Conservation (phyloP, 495 filamentous ascomycete species). For the Bacidia gigantensis region DNA sequence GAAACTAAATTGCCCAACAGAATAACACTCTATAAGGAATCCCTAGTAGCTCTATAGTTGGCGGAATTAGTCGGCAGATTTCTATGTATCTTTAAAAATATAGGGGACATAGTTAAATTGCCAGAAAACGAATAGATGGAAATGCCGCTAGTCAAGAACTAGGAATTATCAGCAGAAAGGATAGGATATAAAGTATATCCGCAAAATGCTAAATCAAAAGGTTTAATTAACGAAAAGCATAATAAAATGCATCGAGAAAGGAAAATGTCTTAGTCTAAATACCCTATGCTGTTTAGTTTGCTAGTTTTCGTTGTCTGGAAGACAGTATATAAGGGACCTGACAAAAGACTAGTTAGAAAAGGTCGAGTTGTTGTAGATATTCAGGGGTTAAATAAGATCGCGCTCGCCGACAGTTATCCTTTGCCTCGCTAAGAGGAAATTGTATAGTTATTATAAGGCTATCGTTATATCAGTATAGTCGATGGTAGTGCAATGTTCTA, state of each 20-base stretch:
- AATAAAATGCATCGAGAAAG: slow-evolving; percentile 6
- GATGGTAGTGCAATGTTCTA: slow-evolving; percentile 5
- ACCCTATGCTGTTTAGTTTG: not conserved
- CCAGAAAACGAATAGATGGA: not conserved
- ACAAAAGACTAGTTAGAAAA: slow-evolving; percentile 8
- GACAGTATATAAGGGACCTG: not conserved
- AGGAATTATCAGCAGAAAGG: not conserved
- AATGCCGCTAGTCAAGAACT: not conserved
- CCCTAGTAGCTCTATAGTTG: not conserved
- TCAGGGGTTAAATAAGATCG: slow-evolving; percentile 3
- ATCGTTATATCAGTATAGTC: slow-evolving; percentile 1
- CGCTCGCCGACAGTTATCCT: slow-evolving; percentile 3
- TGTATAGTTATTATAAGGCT: slow-evolving; percentile 4
- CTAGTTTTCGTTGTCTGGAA: not conserved
- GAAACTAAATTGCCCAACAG: not conserved
- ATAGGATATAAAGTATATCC: not conserved
- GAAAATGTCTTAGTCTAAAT: not conserved
- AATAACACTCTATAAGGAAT: not conserved
- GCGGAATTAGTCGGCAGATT: not conserved
- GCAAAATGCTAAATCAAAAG: not conserved
- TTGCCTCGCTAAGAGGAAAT: not conserved
- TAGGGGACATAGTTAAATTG: not conserved
- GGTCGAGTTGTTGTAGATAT: not conserved
- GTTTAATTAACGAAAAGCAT: slow-evolving; percentile 6
- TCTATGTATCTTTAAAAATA: not conserved